Conservation (phyloP, 352 stramenopile species). For the Pythium brachiatum region DNA sequence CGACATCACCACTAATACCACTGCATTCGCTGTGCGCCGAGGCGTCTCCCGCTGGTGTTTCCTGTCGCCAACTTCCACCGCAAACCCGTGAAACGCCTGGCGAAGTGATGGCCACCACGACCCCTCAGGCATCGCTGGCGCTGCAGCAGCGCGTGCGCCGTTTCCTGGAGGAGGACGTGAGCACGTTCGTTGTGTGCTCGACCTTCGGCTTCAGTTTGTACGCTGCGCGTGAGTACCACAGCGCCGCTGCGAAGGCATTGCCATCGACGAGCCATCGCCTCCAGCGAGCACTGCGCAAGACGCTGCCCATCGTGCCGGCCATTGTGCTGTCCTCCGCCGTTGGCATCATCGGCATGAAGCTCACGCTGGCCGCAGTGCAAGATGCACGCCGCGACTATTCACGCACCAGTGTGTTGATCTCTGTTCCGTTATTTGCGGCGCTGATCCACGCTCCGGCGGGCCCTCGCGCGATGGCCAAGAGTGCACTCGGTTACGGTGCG, state of each 20-base stretch:
- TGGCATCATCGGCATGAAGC: slow-evolving; percentile 58
- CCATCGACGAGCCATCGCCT: slow-evolving; percentile 19
- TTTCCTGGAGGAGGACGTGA: slow-evolving; percentile 48
- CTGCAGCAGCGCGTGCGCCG: slow-evolving; percentile 37
- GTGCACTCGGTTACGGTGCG: slow-evolving; percentile 33
- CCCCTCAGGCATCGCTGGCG: neutral
- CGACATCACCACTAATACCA: too few species aligned
- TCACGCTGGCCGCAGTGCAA: slow-evolving; percentile 43
- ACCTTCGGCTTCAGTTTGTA: slow-evolving; percentile 29
- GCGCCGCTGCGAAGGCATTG: neutral
- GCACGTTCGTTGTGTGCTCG: slow-evolving; percentile 32
- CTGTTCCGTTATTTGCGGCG: slow-evolving; percentile 45
- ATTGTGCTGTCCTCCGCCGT: slow-evolving; percentile 39
- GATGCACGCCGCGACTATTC: slow-evolving; percentile 55
- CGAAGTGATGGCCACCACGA: neutral
- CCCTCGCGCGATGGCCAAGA: slow-evolving; percentile 39
- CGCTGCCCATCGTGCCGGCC: slow-evolving; percentile 35
- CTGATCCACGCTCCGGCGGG: slow-evolving; percentile 43
- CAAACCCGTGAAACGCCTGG: too few species aligned
- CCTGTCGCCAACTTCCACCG: too few species aligned
- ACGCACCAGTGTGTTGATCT: slow-evolving; percentile 46
- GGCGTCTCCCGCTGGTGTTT: too few species aligned
- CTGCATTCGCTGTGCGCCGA: too few species aligned
- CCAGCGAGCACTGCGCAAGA: slow-evolving; percentile 31
- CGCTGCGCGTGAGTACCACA: slow-evolving; percentile 32